A percentile compares a stretch with the other conserved stretches of the same genome.
Evolutionary conservation across 2,329 filamentous ascomycete genomes (phyloP).

Genomic region (Xylaria sp.): DNA sequence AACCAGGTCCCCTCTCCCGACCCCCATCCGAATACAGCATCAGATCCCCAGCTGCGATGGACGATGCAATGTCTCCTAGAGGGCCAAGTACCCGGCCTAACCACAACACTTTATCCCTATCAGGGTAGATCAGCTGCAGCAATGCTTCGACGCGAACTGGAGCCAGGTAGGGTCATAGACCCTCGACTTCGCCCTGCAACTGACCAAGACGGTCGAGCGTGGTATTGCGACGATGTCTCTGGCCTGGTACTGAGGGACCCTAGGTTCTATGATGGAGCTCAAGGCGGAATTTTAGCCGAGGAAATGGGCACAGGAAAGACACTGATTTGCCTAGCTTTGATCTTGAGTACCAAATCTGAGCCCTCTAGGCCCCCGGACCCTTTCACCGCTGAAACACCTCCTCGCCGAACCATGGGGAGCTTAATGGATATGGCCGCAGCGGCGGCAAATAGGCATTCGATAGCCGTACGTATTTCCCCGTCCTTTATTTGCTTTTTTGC

Average conservation of each 20-base stretch:
- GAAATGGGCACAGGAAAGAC: slow-evolving; percentile 90
- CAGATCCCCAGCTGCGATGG: slow-evolving; percentile 61
- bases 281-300: slow-evolving; percentile 83
- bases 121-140: slow-evolving; percentile 78
- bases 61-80: slow-evolving; percentile 67
- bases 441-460: slow-evolving; percentile 70
- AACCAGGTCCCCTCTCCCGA: slow-evolving; percentile 77
- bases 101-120: slow-evolving; percentile 77
- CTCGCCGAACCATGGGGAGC: slow-evolving; percentile 61
- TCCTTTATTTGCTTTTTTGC: background rate
- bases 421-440: slow-evolving; percentile 83
- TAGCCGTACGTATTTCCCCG: slow-evolving; percentile 58
- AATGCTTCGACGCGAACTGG: slow-evolving; percentile 81
- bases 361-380: slow-evolving; percentile 71
- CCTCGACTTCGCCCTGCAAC: slow-evolving; percentile 72
- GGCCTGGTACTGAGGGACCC: slow-evolving; percentile 73
- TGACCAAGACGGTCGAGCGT: slow-evolving; percentile 71
- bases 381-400: slow-evolving; percentile 59
- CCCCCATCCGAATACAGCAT: slow-evolving; percentile 63
- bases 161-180: slow-evolving; percentile 73
- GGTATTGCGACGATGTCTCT: slow-evolving; percentile 76
- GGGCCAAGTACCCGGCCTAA: slow-evolving; percentile 66
- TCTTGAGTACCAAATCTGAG: slow-evolving; percentile 79
- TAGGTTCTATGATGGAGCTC: slow-evolving; percentile 76
- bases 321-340: slow-evolving; percentile 80